Evolutionary conservation across 2,329 filamentous ascomycete genomes (phyloP).

Genomic region (Claviceps sp.): DNA sequence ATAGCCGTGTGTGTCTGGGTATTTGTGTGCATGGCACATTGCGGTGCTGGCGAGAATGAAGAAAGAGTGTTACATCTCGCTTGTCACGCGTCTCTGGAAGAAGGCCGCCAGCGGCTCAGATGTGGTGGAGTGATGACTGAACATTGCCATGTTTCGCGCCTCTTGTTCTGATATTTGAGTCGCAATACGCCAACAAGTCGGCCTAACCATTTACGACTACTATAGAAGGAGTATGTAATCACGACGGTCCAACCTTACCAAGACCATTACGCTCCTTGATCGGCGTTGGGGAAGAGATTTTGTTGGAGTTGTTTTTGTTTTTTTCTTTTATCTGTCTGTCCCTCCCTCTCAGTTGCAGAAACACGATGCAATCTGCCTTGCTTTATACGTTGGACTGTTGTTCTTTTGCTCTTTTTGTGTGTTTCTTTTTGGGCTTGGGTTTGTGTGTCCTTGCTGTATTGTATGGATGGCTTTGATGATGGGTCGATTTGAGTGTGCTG

Average conservation of each 20-base stretch:
- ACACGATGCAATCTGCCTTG: neutral
- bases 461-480: too few relatives aligned
- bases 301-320: slow-evolving; percentile 15
- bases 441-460: neutral
- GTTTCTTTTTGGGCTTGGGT: neutral
- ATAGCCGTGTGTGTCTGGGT: slow-evolving; percentile 18
- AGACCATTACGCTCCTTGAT: slow-evolving; percentile 25
- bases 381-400: neutral
- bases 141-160: neutral
- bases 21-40: neutral
- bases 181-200: too few relatives aligned
- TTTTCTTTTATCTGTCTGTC: neutral
- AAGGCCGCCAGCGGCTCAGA: neutral
- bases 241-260: slow-evolving; percentile 18
- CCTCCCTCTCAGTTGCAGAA: neutral
- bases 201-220: neutral
- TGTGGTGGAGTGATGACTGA: neutral
- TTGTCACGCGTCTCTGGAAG: neutral
- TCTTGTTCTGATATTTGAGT: neutral
- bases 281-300: slow-evolving; percentile 18
- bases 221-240: slow-evolving; percentile 22
- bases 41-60: neutral
- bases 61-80: neutral
- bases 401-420: neutral
- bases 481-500: too few relatives aligned